Base-by-base conservation (phyloP, 2,329 filamentous ascomycete genomes). In the Colletotrichum echinochloae region DNA sequence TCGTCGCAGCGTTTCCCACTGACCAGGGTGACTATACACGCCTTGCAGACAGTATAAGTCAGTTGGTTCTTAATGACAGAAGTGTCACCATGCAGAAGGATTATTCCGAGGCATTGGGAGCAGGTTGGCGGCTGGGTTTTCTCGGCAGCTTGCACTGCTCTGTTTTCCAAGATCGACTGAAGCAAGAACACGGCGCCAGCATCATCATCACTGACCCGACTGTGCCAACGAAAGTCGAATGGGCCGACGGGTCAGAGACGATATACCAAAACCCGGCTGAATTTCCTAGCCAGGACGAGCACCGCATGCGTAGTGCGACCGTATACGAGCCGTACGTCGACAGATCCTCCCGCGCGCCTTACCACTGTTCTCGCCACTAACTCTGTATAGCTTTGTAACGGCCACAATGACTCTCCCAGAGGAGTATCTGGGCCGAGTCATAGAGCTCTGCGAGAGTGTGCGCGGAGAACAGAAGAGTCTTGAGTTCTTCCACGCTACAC, bases 191-290 rank as follows among this genome's bases (percentile, higher is more conserved):
- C 77, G 96, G 95, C 6, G 92, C 93, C 3, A 96, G 91, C 77
- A 94, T 99, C 78, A 98, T 99, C 81, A 96, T 99, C 78, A 99
- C 96, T 0, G 95, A 97, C 46, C 96, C 96, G 0, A 95, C 94
- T 0, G 96, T 99, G 16, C 95, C 96, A 3, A 97, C 95, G 76
- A 97, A 95, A 79, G 88, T 98, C 9, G 80, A 93, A 12, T 96
- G 91, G 87, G 87, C 85, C 55, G 89, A 95, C 76, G 94, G 94
- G n/a, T 89, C 83, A 2, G 92, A 96, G 77, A 87, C 89, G 39
- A 87, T 97, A 69, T 90, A 98, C 73, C 91, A 92, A 69, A 98
- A 96, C 76, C 95, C 96, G 0, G 91, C 93, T 52, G 87, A 94
- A 59, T 99, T 98, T 76, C 96, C 96, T 0, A 94, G 97, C 55